Evolutionary conservation across 495 filamentous ascomycete genomes (phyloP), one percentile per base, ranked within the genome.

Genomic region (Lophiostoma macrostomum): DNA sequence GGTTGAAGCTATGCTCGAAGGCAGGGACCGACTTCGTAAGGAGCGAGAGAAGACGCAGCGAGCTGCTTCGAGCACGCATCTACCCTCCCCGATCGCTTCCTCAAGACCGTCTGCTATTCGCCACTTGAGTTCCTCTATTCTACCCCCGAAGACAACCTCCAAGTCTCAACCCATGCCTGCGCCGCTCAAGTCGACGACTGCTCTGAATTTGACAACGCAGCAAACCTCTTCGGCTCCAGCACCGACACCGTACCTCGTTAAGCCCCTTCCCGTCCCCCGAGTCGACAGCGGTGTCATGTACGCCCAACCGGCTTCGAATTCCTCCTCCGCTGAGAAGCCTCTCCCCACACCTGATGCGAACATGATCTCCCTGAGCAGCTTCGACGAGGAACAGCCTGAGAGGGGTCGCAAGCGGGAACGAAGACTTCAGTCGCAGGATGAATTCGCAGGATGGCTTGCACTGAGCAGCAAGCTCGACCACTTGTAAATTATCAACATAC

Each of bases 211-310:
- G n/a, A n/a, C n/a, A n/a, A n/a, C 39, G 16, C n/a, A 43, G 16
- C 6, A 5, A 35, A 24, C 19, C 8, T 35, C 24, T 8, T 5
- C 14, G 16, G 30, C 16, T 13, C 6, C 7, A 24, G 19, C 16
- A 20, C 20, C 36, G 1, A 2, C n/a, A 10, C 16, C 22, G 10
- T 7, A 11, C n/a, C n/a, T 29, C n/a, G 34, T 39, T n/a, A 40
- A 50, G 18, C 49, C 36, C 4, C 28, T 19, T 1, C 48, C 37
- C 5, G 8, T 11, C 8, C 16, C 39, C 27, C 25, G 49, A 10
- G 29, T 25, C n/a, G 38, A 52, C 16, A 43, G 49, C 24, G 36
- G 49, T 10, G n/a, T 52, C 38, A 38, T 13, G n/a, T 28, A 43
- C 23, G 20, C 39, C 22, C 18, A 28, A 16, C 16, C 7, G 20